These are phyloP conservation scores for Persicaria tinctoria DNA, from an alignment of 148 eudicot species.

Conservation along the genomic window DNA sequence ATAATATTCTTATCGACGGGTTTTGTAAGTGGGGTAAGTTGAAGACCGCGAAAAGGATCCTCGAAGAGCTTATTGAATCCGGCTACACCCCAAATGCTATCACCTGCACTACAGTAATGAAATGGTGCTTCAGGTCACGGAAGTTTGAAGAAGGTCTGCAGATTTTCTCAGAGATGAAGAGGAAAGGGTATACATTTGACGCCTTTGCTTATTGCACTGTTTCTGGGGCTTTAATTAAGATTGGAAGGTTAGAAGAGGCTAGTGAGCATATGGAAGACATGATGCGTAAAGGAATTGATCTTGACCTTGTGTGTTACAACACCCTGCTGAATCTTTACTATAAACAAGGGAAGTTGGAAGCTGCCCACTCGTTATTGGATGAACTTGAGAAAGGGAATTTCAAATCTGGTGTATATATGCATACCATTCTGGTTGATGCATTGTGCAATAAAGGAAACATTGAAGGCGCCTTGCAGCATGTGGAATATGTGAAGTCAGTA, in stretches of 20 bases:
- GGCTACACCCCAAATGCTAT: constrained; percentile 54
- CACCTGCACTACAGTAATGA: constrained; percentile 82
- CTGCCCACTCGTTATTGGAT: constrained; percentile 46
- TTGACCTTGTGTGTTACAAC: constrained; percentile 62
- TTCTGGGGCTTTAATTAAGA: constrained; percentile 56
- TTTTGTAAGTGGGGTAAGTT: constrained; percentile 56
- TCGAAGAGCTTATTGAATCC: constrained; percentile 50
- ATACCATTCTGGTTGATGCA: constrained; percentile 75
- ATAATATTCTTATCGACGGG: constrained; percentile 75
- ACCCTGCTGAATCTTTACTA: constrained; percentile 66
- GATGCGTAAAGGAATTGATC: constrained; percentile 54
- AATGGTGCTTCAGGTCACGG: constrained; percentile 57
- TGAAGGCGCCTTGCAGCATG: constrained; percentile 48
- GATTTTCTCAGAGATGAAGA: constrained; percentile 71
- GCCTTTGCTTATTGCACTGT: constrained; percentile 82
- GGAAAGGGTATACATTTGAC: constrained; percentile 73
- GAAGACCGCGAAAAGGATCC: constrained; percentile 40
- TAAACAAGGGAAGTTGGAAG: constrained; percentile 55
- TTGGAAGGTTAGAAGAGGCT: constrained; percentile 51
- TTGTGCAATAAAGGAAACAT: constrained; percentile 73
- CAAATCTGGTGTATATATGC: constrained; percentile 62
- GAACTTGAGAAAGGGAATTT: constrained; percentile 53
- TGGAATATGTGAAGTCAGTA: constrained; percentile 30
- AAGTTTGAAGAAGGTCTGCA: constrained; percentile 55
- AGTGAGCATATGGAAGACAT: constrained; percentile 44